phyloP scores from a whole-genome alignment of 352 stramenopile genomes.

The Achlya hypogyna region DNA sequence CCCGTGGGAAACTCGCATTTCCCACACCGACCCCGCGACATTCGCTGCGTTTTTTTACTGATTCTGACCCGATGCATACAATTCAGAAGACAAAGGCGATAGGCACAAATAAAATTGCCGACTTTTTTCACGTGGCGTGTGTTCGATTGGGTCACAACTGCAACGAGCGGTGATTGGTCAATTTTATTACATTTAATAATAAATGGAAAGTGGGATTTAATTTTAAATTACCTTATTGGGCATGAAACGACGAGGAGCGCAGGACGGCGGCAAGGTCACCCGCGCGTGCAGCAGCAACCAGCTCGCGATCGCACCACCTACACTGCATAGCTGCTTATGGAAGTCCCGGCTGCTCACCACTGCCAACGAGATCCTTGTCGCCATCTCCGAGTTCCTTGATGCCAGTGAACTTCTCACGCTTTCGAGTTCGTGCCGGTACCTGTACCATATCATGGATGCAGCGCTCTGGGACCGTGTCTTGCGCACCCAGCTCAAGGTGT shows the following conservation, averaged over 20 bases:
- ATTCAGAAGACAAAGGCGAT: neutral
- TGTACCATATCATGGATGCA: neutral
- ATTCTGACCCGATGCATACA: neutral
- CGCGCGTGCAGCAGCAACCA: neutral
- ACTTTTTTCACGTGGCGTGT: too few species aligned
- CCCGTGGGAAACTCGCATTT: too few species aligned
- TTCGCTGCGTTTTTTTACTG: neutral
- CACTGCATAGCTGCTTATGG: neutral
- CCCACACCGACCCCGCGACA: too few species aligned
- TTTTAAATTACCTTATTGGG: neutral
- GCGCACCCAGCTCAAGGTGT: neutral
- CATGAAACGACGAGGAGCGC: neutral
- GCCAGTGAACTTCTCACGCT: neutral
- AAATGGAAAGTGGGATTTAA: neutral
- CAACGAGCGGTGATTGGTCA: neutral
- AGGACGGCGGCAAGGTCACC: neutral
- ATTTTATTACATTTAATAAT: neutral
- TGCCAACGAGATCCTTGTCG: neutral
- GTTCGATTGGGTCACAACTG: neutral
- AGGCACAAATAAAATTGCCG: neutral
- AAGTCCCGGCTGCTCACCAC: neutral
- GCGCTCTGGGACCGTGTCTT: neutral
- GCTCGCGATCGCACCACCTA: neutral
- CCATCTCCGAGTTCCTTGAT: neutral
- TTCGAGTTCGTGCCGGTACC: neutral